A percentile compares a stretch with the other conserved stretches of the same genome.
Evolutionary conservation across 495 filamentous ascomycete genomes (phyloP).

Genomic region (Aspergillus bridgeri): DNA sequence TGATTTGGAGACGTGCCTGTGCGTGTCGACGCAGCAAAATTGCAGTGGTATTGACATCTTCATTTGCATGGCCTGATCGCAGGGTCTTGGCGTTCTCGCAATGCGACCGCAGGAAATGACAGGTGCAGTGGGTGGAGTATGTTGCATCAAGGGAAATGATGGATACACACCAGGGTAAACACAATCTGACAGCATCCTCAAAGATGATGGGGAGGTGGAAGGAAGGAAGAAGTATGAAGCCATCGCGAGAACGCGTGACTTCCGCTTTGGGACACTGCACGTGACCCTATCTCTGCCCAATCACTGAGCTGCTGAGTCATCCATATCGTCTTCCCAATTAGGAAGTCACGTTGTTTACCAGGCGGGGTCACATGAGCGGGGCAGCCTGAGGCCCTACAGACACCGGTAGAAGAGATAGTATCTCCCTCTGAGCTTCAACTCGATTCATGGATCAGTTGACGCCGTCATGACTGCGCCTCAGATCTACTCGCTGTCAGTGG

Average conservation of each 20-base stretch:
- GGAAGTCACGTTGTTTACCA: background rate
- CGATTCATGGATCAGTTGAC: background rate
- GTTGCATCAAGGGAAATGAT: no score
- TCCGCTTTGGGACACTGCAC: background rate
- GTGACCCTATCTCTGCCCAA: background rate
- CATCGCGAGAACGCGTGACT: background rate
- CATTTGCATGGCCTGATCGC: no score
- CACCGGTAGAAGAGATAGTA: background rate
- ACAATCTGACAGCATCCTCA: no score
- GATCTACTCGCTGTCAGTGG: constrained; percentile 10
- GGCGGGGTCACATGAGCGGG: background rate
- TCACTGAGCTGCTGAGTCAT: background rate
- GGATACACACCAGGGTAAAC: no score
- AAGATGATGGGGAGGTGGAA: background rate
- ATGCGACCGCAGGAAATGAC: no score
- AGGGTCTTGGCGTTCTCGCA: no score
- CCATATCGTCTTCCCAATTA: background rate
- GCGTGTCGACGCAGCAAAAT: no score
- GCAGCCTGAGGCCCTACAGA: background rate
- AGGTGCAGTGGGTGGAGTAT: no score
- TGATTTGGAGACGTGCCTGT: no score
- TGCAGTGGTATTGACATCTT: no score
- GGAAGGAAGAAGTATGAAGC: background rate
- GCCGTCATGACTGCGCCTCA: constrained; percentile 5
- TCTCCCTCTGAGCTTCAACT: background rate